These are phyloP conservation scores for Butyriboletus appendiculatus DNA, from an alignment of 1,284 basidiomycete species.

Conservation along the genomic window DNA sequence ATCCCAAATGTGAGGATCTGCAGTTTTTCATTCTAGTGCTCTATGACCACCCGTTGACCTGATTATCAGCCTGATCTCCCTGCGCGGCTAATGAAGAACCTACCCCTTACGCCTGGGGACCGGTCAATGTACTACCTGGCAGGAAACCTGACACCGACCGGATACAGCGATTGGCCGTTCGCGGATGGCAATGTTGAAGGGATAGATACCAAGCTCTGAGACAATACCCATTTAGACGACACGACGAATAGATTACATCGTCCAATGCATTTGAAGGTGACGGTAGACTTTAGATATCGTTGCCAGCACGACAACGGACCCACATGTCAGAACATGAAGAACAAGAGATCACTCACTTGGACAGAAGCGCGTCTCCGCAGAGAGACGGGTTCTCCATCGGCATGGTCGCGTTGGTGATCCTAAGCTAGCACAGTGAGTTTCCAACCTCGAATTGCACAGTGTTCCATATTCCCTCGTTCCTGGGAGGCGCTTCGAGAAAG, in stretches of 20 bases:
- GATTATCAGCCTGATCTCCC: constrained; percentile 45
- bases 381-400: background rate
- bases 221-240: background rate
- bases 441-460: too few species aligned
- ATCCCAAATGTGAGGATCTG: constrained; percentile 19
- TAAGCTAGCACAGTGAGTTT: background rate
- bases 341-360: background rate
- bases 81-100: constrained; percentile 24
- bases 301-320: background rate
- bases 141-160: constrained; percentile 14
- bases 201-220: background rate
- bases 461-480: background rate
- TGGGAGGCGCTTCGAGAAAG: background rate
- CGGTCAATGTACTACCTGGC: constrained; percentile 20
- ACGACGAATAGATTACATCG: background rate
- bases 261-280: background rate
- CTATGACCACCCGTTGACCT: background rate
- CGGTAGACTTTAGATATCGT: background rate
- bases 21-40: background rate
- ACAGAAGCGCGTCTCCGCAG: background rate
- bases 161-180: constrained; percentile 32
- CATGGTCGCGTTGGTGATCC: background rate
- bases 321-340: background rate
- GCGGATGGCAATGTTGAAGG: background rate
- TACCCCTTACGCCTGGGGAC: constrained; percentile 19